Percentiles rank a stretch among this genome's conserved stretches.
Evolutionary conservation across 108 stramenopile species (phyloP).

Genomic region (Fistulifera pelliculosa): DNA sequence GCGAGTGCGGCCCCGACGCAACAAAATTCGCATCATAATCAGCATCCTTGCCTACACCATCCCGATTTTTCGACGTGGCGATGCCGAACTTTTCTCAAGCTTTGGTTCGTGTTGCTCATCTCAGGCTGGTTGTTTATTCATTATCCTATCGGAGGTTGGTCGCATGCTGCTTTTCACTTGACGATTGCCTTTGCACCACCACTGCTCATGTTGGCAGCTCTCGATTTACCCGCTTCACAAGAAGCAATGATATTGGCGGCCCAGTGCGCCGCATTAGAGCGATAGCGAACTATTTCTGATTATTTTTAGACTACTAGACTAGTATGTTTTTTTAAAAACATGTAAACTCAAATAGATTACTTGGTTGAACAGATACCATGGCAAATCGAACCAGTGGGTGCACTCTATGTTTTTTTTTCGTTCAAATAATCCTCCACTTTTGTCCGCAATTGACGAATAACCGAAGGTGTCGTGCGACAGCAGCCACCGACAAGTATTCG

Average conservation of each 20-base stretch:
- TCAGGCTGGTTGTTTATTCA: conserved; percentile 29
- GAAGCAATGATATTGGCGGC: not conserved
- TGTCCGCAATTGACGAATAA: conserved; percentile 29
- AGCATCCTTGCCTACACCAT: conserved; percentile 48
- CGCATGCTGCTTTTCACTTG: conserved; percentile 62
- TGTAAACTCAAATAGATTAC: too few species aligned
- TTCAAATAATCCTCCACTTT: conserved; percentile 18
- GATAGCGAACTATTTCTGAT: too few species aligned
- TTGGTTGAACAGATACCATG: too few species aligned
- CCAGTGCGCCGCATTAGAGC: too few species aligned
- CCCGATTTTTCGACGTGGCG: conserved; percentile 39
- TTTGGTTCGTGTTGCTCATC: conserved; percentile 19
- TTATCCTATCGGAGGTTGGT: conserved; percentile 79
- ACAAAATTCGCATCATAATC: conserved; percentile 42
- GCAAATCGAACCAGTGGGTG: too few species aligned
- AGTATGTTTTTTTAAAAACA: too few species aligned
- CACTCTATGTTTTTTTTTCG: not conserved
- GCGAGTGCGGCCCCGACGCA: conserved; percentile 33
- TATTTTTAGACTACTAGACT: too few species aligned
- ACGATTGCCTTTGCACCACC: conserved; percentile 40
- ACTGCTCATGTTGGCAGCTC: conserved; percentile 22
- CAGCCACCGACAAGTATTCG: conserved; percentile 39
- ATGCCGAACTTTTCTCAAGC: conserved; percentile 16
- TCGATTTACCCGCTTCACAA: conserved; percentile 27
- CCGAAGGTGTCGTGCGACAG: conserved; percentile 40